Evolutionary conservation across 164 flowering plant species (phyloP), one percentile per base, ranked within the genome.

Genomic region (Amborella trichopoda): DNA sequence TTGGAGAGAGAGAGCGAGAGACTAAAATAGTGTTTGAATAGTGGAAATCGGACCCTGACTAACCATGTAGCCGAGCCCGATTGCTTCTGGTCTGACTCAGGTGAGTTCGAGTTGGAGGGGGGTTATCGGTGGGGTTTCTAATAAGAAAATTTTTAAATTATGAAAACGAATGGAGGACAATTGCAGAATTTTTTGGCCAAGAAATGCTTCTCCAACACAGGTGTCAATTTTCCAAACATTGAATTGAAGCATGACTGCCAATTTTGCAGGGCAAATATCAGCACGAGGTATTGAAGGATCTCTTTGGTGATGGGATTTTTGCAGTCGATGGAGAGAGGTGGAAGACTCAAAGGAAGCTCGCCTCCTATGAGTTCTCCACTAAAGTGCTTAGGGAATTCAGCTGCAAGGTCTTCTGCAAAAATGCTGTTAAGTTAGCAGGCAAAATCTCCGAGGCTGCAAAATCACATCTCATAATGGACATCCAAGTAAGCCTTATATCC

Each of bases 151-250:
- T n/a, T n/a, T n/a, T n/a, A n/a, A n/a, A n/a, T n/a, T n/a, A n/a
- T n/a, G n/a, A n/a, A n/a, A n/a, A n/a, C n/a, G n/a, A n/a, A n/a
- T n/a, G n/a, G n/a, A n/a, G n/a, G n/a, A n/a, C n/a, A n/a, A n/a
- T n/a, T n/a, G n/a, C n/a, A n/a, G n/a, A n/a, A n/a, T n/a, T n/a
- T n/a, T n/a, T n/a, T n/a, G n/a, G n/a, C n/a, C n/a, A n/a, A n/a
- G n/a, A n/a, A n/a, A n/a, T n/a, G n/a, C n/a, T n/a, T n/a, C n/a
- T n/a, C n/a, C n/a, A n/a, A n/a, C 39, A 83, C 78, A 58, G 47
- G 78, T 0, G 89, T 80, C 33, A 68, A 83, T 39, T 26, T 81
- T 2, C 71, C 81, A 28, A 83, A 76, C 41, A 65, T 76, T 14
- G 67, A 62, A 3, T 80, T 78, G 30, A 69, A 64, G 0, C 67